Evolutionary conservation across 2,329 filamentous ascomycete species (phyloP), one percentile per base, ranked within the genome.

Genomic region (Sarocladium kiliense): DNA sequence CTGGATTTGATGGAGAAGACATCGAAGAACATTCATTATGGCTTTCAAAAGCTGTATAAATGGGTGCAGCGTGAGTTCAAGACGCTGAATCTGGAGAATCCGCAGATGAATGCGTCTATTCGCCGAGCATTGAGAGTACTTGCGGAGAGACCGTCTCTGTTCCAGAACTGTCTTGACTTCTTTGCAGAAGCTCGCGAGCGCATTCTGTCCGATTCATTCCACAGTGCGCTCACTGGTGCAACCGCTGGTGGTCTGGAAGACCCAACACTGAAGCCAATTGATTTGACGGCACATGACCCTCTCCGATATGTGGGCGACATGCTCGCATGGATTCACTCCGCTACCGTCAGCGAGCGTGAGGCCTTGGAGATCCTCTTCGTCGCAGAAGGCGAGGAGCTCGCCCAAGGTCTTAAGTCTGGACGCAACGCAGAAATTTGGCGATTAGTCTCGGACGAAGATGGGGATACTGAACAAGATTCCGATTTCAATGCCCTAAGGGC

Each of bases 21-120:
- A 55, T 92, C 91, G 0, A 91, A 90, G 57, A 85, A 90, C 58
- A 79, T 99, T 51, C 94, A 96, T 64, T 80, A 86, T 16, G 93
- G 90, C 4, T 99, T 94, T 63, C 93, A 99, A 67, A 99, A 97
- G 67, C 80, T 99, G 2, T 97, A 96, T 71, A 86, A 90, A 63
- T 99, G 93, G 93, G 86, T 96, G 19, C 92, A 97, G 67, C 86
- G 88, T 57, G 91, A 97, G 64, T 95, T 99, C 73, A 96, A 92
- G 68, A 87, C 86, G 0, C 74, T 97, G 53, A 95, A 97, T 67
- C 80, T 97, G 9, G 94, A 99, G 65, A 96, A 95, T 61, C 92
- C 92, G 1, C 92, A 96, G 64, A 92, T 97, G 68, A 92, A 88
- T 66, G 81, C 86, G 19, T 86, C 89, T 0, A 92, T 99, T 58